Conservation (phyloP, 2,329 filamentous ascomycete species). For the Bipolaris zeicola region DNA sequence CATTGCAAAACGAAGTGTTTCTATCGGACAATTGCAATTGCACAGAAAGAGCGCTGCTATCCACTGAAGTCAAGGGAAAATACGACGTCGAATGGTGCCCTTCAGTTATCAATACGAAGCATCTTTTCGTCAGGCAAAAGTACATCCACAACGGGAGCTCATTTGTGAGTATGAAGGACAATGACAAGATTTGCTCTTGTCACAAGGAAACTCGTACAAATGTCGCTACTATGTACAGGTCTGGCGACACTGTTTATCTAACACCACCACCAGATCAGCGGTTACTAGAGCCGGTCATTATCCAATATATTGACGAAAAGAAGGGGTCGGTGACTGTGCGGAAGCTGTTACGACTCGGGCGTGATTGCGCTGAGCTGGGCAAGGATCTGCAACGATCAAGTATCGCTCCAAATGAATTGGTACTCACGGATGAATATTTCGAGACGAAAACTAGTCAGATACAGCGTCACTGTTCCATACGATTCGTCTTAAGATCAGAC, state of each 20-base stretch:
- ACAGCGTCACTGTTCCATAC: conserved; percentile 63
- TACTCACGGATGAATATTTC: conserved; percentile 59
- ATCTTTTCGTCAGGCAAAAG: conserved; percentile 72
- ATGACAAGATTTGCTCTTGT: conserved; percentile 62
- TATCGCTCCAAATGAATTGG: conserved; percentile 61
- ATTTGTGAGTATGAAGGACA: conserved; percentile 63
- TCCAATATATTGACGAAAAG: conserved; percentile 52
- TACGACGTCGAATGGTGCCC: conserved; percentile 65
- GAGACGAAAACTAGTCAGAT: conserved; percentile 52
- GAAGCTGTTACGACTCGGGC: conserved; percentile 57
- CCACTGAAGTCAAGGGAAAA: conserved; percentile 62
- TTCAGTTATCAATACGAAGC: conserved; percentile 50
- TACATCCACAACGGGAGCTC: conserved; percentile 65
- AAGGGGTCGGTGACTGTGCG: conserved; percentile 54
- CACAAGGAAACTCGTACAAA: conserved; percentile 19
- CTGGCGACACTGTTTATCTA: conserved; percentile 68
- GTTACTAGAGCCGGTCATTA: conserved; percentile 65
- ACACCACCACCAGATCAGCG: conserved; percentile 31
- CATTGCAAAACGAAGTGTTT: conserved; percentile 74
- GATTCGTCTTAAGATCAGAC: conserved; percentile 56
- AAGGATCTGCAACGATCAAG: conserved; percentile 26
- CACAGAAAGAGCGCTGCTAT: conserved; percentile 56
- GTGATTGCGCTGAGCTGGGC: conserved; percentile 45
- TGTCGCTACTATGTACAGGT: conserved; percentile 41
- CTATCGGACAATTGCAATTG: conserved; percentile 79